Evolutionary conservation across 306 rosid species (phyloP), one percentile per base, ranked within the genome.

Genomic region (Crotalaria pallida): DNA sequence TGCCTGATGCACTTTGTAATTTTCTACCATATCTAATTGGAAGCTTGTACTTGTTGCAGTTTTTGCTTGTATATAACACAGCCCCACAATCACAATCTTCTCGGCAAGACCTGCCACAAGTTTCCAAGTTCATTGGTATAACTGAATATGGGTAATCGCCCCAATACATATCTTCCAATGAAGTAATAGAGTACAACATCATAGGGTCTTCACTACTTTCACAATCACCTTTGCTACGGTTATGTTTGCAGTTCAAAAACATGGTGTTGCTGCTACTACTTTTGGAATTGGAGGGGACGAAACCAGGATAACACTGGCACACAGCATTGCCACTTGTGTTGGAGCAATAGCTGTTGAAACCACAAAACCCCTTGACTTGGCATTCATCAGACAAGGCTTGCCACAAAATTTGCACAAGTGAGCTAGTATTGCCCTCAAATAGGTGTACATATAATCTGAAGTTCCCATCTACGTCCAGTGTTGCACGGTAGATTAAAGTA

Each of bases 261-360:
- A 26, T 51, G 31, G 7, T 16, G 10, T 11, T 51, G 22, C 7
- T 24, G 10, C 23, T 7, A 19, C 2, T 38, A 2, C 7, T 0
- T 0, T 45, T 38, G 13, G 0, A 22, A 33, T 16, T 23, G 49
- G 45, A 21, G 3, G 36, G 63, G 58, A 73, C 1, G 40, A 82
- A 82, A 19, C 86, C 78, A 41, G 69, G 86, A 65, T 21, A 78
- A 70, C 83, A 78, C 0, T 49, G 0, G n/a, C 86, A 82, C 2
- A 1, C n/a, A 47, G 52, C 72, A 15, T 31, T 6, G 4, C 60
- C 38, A 1, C 55, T 21, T 3, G 0, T 12, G 23, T 23, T 29
- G 22, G 63, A 49, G 69, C 83, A 82, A 7, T 78, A 82, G 50
- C 80, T 77, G 75, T 82, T 78, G 3, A 78, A 58, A 7, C 86